These are phyloP conservation scores for Talaromyces wortmannii DNA, from an alignment of 495 filamentous ascomycete genomes.

Conservation along the genomic window DNA sequence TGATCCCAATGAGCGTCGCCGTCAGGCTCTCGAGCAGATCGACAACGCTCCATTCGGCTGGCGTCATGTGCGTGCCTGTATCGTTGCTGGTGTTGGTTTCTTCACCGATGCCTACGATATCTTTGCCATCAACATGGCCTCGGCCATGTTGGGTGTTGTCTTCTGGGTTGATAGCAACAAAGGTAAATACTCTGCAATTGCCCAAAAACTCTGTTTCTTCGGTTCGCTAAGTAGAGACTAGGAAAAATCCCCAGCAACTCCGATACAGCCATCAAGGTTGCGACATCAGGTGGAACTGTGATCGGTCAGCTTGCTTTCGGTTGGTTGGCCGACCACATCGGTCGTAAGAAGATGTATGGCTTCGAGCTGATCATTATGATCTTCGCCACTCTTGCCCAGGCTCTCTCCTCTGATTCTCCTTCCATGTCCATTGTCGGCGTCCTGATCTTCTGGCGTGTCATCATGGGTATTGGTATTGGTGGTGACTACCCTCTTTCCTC, in stretches of 20 bases:
- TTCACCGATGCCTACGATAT: conserved; percentile 77
- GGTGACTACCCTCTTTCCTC: conserved; percentile 82
- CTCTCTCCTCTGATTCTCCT: conserved; percentile 59
- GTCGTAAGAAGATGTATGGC: conserved; percentile 82
- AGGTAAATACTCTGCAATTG: background rate
- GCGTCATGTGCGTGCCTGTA: conserved; percentile 67
- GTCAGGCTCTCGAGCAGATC: conserved; percentile 69
- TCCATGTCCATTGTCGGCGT: conserved; percentile 67
- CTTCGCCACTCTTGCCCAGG: conserved; percentile 71
- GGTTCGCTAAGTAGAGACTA: conserved; percentile 22
- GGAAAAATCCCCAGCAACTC: conserved; percentile 54
- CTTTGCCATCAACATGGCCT: conserved; percentile 72
- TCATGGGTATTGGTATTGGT: conserved; percentile 80
- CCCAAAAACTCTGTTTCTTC: background rate
- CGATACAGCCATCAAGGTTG: conserved; percentile 81
- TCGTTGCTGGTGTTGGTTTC: conserved; percentile 81
- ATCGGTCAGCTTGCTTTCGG: conserved; percentile 81
- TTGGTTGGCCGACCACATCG: conserved; percentile 69
- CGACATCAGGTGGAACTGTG: conserved; percentile 82
- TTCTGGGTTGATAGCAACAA: conserved; percentile 39
- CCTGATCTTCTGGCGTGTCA: conserved; percentile 82
- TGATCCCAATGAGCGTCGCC: conserved; percentile 65
- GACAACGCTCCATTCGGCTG: conserved; percentile 76
- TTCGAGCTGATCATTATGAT: conserved; percentile 86
- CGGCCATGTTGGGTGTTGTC: conserved; percentile 65